These are phyloP conservation scores for Tillandsia leiboldiana DNA, from an alignment of 176 grass and related monocot genomes.

Conservation along the genomic window DNA sequence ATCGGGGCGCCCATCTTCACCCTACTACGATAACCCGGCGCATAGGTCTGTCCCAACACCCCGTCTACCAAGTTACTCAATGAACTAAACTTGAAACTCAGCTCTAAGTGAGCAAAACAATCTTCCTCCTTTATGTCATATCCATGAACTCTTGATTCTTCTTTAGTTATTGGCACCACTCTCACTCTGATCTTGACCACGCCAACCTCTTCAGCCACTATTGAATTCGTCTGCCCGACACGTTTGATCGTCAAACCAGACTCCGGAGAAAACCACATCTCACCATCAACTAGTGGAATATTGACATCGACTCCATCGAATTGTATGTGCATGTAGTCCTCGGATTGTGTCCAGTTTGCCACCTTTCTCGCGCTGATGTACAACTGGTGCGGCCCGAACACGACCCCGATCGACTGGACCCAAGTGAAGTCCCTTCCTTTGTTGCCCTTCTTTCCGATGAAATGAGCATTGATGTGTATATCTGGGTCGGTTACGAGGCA, in stretches of 20 bases:
- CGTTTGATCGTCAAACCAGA: background rate
- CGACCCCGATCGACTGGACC: conserved; percentile 8
- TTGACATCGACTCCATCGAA: conserved; percentile 1
- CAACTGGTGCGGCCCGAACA: background rate
- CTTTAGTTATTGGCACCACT: conserved; percentile 2
- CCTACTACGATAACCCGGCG: conserved; percentile 16
- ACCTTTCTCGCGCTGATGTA: conserved; percentile 1
- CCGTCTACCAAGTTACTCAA: conserved; percentile 20
- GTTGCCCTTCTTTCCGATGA: conserved; percentile 8
- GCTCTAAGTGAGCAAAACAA: conserved; percentile 28
- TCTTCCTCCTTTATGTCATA: conserved; percentile 20
- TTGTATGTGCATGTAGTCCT: conserved; percentile 2
- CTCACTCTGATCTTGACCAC: background rate
- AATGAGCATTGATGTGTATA: conserved; percentile 8
- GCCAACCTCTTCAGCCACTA: background rate
- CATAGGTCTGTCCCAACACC: conserved; percentile 32
- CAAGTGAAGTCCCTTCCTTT: conserved; percentile 17
- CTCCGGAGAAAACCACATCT: background rate
- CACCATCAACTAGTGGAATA: background rate
- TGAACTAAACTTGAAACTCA: conserved; percentile 26
- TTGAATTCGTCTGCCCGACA: background rate
- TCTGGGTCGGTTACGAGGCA: background rate
- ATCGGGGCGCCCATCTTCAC: conserved; percentile 30
- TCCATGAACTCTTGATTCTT: conserved; percentile 23
- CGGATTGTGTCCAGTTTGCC: background rate